Evolutionary conservation across 1,139 yeast species (phyloP), one percentile per base, ranked within the genome.

Genomic region (Magnusiomyces suaveolens): DNA sequence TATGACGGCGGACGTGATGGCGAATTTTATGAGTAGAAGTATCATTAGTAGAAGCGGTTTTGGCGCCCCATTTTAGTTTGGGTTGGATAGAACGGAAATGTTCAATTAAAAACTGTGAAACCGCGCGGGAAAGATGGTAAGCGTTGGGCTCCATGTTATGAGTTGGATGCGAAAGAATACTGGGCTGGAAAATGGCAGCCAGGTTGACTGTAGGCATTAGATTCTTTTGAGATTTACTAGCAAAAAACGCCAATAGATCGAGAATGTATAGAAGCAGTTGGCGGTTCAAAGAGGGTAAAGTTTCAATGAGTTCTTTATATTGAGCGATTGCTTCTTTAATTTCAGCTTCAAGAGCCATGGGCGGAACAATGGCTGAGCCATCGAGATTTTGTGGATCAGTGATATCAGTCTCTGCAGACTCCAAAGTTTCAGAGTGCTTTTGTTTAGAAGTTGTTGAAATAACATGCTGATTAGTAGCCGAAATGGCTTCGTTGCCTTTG

Each of bases 151-250:
- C 81, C 82, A 90, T 80, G 67, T 89, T 96, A 68, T 92, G 97
- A 62, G 77, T 79, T 4, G 97, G 96, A 67, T 92, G 97, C 1
- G 95, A 86, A 51, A 94, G 74, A 20, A 94, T 82, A 23, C 96
- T 86, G 1, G 98, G 98, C 70, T 92, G 98, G 72, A 94, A 92
- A 58, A 92, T 87, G 1, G 97, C 96, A 0, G 97, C 96, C 61
- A 92, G 74, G 66, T 94, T 92, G 62, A 92, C 80, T 1, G 96
- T 87, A 1, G 96, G 83, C 99, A 92, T 92, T 62, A 88, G 75
- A 67, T 90, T 92, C 57, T 80, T 81, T 50, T 79, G 81, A 10
- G 92, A 77, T 64, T 86, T 84, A 58, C 86, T 82, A 52, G 90
- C 87, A 61, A 92, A 95, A 74, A 89, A 80, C 12, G 95, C 86